These are phyloP conservation scores for Aspergillus ochraceus DNA, from an alignment of 2,329 filamentous ascomycete species.

Conservation along the genomic window DNA sequence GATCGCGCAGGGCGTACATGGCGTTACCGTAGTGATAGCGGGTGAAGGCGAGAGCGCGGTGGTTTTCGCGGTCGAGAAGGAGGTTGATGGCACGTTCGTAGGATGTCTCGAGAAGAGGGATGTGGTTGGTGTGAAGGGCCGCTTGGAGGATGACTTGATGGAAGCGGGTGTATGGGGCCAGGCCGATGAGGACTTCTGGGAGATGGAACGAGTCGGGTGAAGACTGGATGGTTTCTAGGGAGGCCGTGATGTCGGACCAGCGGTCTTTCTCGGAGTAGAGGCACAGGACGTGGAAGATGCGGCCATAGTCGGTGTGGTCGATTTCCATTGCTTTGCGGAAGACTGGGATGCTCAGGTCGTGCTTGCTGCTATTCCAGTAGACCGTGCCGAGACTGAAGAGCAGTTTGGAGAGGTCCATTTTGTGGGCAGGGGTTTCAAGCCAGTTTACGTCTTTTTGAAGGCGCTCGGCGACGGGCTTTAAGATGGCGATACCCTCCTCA, in stretches of 20 bases:
- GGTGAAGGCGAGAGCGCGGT: slow-evolving; percentile 10
- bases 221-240: background rate
- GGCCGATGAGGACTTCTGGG: slow-evolving; percentile 11
- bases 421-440: slow-evolving; percentile 6
- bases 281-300: slow-evolving; percentile 7
- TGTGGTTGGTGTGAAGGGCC: slow-evolving; percentile 15
- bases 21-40: slow-evolving; percentile 16
- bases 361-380: slow-evolving; percentile 11
- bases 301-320: slow-evolving; percentile 10
- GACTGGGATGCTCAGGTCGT: slow-evolving; percentile 7
- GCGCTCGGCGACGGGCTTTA: slow-evolving; percentile 8
- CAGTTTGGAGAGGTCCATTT: slow-evolving; percentile 12
- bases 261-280: slow-evolving; percentile 9
- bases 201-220: background rate
- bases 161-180: slow-evolving; percentile 12
- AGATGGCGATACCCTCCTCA: slow-evolving; percentile 14
- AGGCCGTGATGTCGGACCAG: slow-evolving; percentile 10
- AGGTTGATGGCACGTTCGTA: slow-evolving; percentile 21
- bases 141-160: slow-evolving; percentile 14
- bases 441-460: slow-evolving; percentile 10
- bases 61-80: slow-evolving; percentile 2
- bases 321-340: slow-evolving; percentile 10
- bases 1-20: background rate
- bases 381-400: slow-evolving; percentile 14
- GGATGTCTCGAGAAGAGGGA: slow-evolving; percentile 17